Base-by-base conservation (phyloP, 2,329 filamentous ascomycete genomes). In the Trichoderma koningiopsis region DNA sequence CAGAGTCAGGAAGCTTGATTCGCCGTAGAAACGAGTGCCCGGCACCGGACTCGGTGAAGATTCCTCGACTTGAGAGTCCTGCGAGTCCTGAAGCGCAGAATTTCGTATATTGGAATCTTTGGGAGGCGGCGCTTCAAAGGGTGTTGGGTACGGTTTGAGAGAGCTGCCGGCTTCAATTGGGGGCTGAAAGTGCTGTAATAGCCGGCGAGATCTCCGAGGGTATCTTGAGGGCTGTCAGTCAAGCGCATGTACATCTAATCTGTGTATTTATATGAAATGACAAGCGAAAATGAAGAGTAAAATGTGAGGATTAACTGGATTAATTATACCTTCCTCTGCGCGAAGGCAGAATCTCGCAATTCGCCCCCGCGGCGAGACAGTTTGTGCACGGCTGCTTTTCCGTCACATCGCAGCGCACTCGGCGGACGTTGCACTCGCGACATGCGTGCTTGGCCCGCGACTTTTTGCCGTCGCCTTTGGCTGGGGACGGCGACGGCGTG, bases 1-100 rank as follows among this genome's bases (percentile, higher is more conserved):
- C 3, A 81, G 72, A 3, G 79, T 81, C 37, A 81, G 77, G 67
- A 80, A 80, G 68, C 79, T 81, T 68, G 79, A 80, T 71, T 81
- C 79, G 47, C 79, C 79, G 59, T 79, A 81, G 75, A 81, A 81
- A 22, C 79, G 72, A 7, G 72, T 76, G 16, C 76, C 76, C 0
- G 76, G 70, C 1, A 71, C 69, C 2, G 73, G 52, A 10, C 33
- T 60, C 1, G 69, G 58, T 4, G 55, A 67, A 11, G 69, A 68
- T 29, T 43, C 47, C 43, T 58, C 61, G 22, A 16, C 19, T 13
- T 58, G 40, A 16, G 61, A 47, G 55, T 59, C 24, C 13, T 58
- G 31, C 8, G 61, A 40, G 47, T 59, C 24, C 10, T 40, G 31
- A 16, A 22, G 24, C 14, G 37, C n/a, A 22, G 10, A 4, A 22